Evolutionary conservation across 208 protist species (phyloP), one percentile per base, ranked within the genome.

Genomic region (Wallacemonas sp.): DNA sequence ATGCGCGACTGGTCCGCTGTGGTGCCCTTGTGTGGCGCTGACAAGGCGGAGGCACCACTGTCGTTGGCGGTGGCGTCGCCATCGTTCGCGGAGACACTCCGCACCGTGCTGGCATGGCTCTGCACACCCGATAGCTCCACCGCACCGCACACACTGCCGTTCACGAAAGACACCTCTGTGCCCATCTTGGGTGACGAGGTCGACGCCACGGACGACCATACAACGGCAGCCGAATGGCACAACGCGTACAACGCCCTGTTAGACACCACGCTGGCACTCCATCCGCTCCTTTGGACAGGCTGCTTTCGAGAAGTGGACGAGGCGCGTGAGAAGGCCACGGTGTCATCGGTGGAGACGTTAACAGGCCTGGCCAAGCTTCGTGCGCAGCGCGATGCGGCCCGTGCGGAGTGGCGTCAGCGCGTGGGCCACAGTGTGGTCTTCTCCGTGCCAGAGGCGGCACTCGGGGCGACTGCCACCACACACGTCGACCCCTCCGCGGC

Each of bases 341-440:
- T 38, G 33, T 52, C 5, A 27, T 5, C 45, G 22, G 53, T 9
- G 17, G 64, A 68, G 46, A 59, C 38, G 24, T 38, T 84, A 46
- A 72, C 52, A 8, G 72, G 76, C 12, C 2, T 83, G 2, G 72
- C 76, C 5, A 68, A 67, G 52, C 46, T 86, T 26, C 59, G 63
- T 2, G 80, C 71, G 1, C 48, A 83, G 59, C 66, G 73, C 8
- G 76, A 82, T 15, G 76, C 68, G 13, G 73, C 62, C 0, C 65
- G 71, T 30, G 66, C 38, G 9, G 55, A 79, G 58, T 78, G 75
- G 78, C 85, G 81, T 63, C 58, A 65, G 48, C 66, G 71, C 39
- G 66, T 82, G 1, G 86, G 86, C 26, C 66, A 79, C 42, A 71
- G 78, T 26, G 44, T 63, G 10, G 74, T 76, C 46, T 92, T 92